Evolutionary conservation across 2,329 filamentous ascomycete genomes (phyloP), one percentile per base, ranked within the genome.

Genomic region (Cucurbitaria berberidis): DNA sequence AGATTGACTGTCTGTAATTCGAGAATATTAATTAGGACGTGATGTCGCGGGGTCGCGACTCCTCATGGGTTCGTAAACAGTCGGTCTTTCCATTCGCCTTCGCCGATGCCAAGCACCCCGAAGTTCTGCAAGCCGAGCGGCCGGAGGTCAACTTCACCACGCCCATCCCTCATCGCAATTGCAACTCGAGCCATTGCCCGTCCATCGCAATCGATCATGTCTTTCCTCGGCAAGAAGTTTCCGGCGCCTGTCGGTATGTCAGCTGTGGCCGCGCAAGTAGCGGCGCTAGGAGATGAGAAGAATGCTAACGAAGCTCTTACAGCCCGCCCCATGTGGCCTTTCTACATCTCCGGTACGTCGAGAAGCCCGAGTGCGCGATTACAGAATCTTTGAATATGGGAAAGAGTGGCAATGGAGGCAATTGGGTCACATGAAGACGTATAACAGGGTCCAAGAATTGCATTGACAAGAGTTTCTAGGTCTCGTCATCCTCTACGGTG

Each of bases 261-360:
- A 59, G 55, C 43, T 54, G 51, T 46, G 26, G 48, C 35, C 29
- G 39, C 46, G 46, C 26, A 39, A 38, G 24, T 35, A 36, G 44
- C 48, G 36, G 36, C n/a, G 6, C 30, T 40, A 39, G 44, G n/a
- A 5, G 55, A 43, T 46, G 30, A 45, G 55, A 41, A 21, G 38
- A 57, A 44, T 55, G 64, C 74, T 75, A 70, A 76, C 59, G 52
- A 53, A 69, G 40, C 60, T 56, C 53, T 56, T 73, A 77, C 75
- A 98, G 93, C 91, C 82, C 86, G 86, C 84, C 92, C 93, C 70
- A 88, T 96, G 88, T 87, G 86, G 78, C 93, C 93, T 69, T 98
- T 98, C 86, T 95, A 93, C 84, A 84, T 85, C 79, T 93, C 93
- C 77, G 92, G 93, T 96, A 95, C 76, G 90, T 83, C 43, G 56